Evolutionary conservation across 306 rosid genomes (phyloP).

Genomic region (Malus domestica): DNA sequence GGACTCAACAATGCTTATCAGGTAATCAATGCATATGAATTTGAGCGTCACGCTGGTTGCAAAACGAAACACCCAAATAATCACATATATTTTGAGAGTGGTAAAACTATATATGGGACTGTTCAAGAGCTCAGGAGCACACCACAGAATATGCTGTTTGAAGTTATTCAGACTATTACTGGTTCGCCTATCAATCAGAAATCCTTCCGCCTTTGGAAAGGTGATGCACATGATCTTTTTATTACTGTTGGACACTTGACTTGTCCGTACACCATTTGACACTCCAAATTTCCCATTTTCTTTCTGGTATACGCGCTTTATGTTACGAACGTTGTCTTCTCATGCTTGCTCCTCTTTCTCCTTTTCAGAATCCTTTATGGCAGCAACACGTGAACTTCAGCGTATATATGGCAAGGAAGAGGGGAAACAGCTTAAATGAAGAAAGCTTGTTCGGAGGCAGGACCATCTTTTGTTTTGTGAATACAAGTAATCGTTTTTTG

Average conservation of each 20-base stretch:
- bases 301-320: neutral
- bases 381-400: slow-evolving; percentile 61
- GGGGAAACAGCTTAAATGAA: slow-evolving; percentile 32
- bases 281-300: neutral
- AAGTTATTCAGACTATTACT: slow-evolving; percentile 65
- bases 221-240: slow-evolving; percentile 15
- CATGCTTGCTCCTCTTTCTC: slow-evolving; percentile 1
- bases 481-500: slow-evolving; percentile 24
- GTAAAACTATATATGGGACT: slow-evolving; percentile 74
- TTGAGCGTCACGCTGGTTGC: slow-evolving; percentile 82
- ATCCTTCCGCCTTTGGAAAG: slow-evolving; percentile 70
- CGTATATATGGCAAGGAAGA: slow-evolving; percentile 59
- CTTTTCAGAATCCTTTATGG: slow-evolving; percentile 57
- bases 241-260: neutral
- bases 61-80: slow-evolving; percentile 81
- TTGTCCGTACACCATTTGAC: neutral
- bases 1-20: slow-evolving; percentile 18
- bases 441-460: slow-evolving; percentile 20
- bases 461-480: slow-evolving; percentile 24
- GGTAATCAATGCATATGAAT: slow-evolving; percentile 75
- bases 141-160: slow-evolving; percentile 60
- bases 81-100: slow-evolving; percentile 77
- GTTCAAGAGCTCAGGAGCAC: slow-evolving; percentile 82
- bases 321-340: slow-evolving; percentile 5
- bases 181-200: slow-evolving; percentile 74